A percentile compares a stretch with the other conserved stretches of the same genome.
These are phyloP conservation scores for Barnettozyma sp. DNA, from an alignment of 805 yeast species.

Conservation along the genomic window DNA sequence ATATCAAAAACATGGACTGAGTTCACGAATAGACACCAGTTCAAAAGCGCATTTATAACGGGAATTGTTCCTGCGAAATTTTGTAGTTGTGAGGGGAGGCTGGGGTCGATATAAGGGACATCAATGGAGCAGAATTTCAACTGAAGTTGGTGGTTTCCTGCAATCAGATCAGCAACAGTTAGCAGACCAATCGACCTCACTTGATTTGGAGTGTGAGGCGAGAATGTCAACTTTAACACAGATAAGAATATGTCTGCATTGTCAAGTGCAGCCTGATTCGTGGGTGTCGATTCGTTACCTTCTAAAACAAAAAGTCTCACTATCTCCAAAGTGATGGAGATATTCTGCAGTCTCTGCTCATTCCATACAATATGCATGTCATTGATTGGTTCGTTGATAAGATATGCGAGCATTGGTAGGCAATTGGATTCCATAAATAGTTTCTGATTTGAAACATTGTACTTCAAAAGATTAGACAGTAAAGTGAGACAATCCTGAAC, in stretches of 20 bases:
- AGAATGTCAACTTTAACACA: constrained; percentile 65
- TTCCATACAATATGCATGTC: constrained; percentile 58
- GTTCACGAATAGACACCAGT: constrained; percentile 75
- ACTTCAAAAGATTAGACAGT: constrained; percentile 63
- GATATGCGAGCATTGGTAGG: constrained; percentile 51
- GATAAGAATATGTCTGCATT: constrained; percentile 57
- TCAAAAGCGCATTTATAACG: constrained; percentile 63
- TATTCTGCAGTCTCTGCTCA: constrained; percentile 63
- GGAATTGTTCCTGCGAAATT: constrained; percentile 43
- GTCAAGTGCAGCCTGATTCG: constrained; percentile 56
- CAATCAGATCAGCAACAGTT: constrained; percentile 71
- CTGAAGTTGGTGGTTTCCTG: constrained; percentile 62
- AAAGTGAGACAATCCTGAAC: constrained; percentile 85
- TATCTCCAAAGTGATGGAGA: constrained; percentile 62
- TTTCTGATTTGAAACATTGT: constrained; percentile 86
- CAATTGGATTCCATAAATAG: constrained; percentile 82
- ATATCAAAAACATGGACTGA: constrained; percentile 83
- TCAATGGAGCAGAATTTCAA: constrained; percentile 70
- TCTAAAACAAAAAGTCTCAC: constrained; percentile 65
- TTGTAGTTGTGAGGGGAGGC: constrained; percentile 35
- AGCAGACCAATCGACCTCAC: constrained; percentile 64
- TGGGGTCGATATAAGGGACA: constrained; percentile 86
- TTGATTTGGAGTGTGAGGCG: constrained; percentile 52
- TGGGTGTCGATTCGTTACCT: constrained; percentile 56
- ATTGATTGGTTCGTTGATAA: constrained; percentile 56